Base-by-base conservation (phyloP, 2,329 filamentous ascomycete genomes). In the Neonectria coccinea region DNA sequence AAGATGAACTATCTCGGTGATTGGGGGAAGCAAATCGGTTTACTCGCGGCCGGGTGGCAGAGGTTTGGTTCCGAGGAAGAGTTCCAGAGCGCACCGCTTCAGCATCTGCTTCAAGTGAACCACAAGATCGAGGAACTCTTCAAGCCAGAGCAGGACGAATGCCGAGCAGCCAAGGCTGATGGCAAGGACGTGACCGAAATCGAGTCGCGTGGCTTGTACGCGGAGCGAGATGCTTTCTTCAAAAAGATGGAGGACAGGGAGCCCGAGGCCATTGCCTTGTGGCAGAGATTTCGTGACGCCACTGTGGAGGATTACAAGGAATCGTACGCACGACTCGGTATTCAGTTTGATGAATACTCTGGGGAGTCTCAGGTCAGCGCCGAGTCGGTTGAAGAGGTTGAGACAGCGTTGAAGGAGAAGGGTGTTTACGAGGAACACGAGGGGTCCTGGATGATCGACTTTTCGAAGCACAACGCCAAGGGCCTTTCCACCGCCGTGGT, bases 1-100 rank as follows among this genome's bases (percentile, higher is more conserved):
- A 83, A 87, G 27, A 86, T 92, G 81, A 92, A 92, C 76, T 92
- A 92, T 71, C 81, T 92, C 0, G 91, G 91, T 5, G 91, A 93
- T 72, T 92, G 91, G 90, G 91, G 91, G 2, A 91, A 91, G 77
- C 89, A 91, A 70, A 89, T 84, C 18, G 84, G 84, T 41, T 82
- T 92, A 0, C 80, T 92, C 29, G 88, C 88, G 1, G 83, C 91
- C 12, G 91, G 89, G 0, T 92, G 89, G 77, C 81, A 89, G 66
- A 84, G 84, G 60, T 92, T 89, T 68, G 91, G 90, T 2, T 87
- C 83, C 5, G 89, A 92, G 69, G 85, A 89, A 25, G 84, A 86
- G 68, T 82, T 92, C 16, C 76, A 83, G n/a, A 80, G 82, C 27
- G 88, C 91, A 66, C 90, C 91, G 0, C 89, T 92, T 61, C 86